Percentiles rank a stretch among this genome's conserved stretches.
Conservation (phyloP, 2,329 filamentous ascomycete genomes). For the Diplodia sapinea region DNA sequence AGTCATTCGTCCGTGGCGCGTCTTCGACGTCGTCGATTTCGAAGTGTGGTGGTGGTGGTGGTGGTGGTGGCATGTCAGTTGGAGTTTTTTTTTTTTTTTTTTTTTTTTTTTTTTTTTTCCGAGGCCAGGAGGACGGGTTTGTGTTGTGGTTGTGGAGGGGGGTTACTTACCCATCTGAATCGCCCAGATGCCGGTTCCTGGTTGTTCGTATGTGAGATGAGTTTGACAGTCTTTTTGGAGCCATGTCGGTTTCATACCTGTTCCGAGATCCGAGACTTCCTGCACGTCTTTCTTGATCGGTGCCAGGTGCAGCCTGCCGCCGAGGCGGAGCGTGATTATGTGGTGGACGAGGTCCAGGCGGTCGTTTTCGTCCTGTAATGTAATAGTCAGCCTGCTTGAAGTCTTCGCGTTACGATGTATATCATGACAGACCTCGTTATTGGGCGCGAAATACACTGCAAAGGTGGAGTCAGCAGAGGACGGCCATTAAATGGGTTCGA, state of each 20-base stretch:
- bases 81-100: too few species aligned
- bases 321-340: slow-evolving; percentile 14
- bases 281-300: slow-evolving; percentile 32
- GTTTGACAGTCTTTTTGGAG: not conserved
- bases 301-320: slow-evolving; percentile 34
- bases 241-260: slow-evolving; percentile 8
- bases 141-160: not conserved
- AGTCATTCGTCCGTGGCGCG: too few species aligned
- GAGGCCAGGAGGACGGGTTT: not conserved
- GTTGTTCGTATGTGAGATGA: not conserved
- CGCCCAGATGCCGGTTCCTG: slow-evolving; percentile 33
- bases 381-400: not conserved
- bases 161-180: slow-evolving; percentile 36
- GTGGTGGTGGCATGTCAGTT: not conserved
- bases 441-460: not conserved
- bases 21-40: slow-evolving; percentile 58
- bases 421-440: not conserved
- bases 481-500: too few species aligned
- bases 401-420: not conserved
- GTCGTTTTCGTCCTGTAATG: slow-evolving; percentile 13
- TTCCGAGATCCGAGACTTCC: slow-evolving; percentile 38
- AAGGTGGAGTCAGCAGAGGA: not conserved
- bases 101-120: too few species aligned
- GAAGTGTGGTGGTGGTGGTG: too few species aligned
- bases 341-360: slow-evolving; percentile 27